Percentiles rank a stretch among this genome's conserved stretches.
Evolutionary conservation across 768 basidiomycete genomes (phyloP).

Genomic region (Mrakia gelida): DNA sequence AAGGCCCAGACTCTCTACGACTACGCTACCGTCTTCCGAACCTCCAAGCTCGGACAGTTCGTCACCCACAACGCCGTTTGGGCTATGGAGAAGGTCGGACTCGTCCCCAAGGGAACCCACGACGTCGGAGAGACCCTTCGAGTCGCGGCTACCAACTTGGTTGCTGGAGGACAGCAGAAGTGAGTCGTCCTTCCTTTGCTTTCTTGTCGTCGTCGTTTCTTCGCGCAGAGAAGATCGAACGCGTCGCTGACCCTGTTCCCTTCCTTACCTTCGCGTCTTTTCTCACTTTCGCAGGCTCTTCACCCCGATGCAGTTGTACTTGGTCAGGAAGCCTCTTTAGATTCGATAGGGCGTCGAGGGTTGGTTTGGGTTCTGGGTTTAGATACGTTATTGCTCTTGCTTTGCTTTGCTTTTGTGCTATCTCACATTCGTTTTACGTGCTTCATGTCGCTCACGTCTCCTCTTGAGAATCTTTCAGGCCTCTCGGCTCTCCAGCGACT

Average conservation of each 20-base stretch:
- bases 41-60: slow-evolving; percentile 77
- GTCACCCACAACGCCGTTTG: slow-evolving; percentile 77
- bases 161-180: slow-evolving; percentile 80
- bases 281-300: slow-evolving; percentile 17
- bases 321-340: slow-evolving; percentile 31
- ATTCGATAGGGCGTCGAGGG: neutral
- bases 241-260: neutral
- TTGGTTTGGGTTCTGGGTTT: neutral
- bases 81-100: slow-evolving; percentile 66
- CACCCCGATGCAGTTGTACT: slow-evolving; percentile 20
- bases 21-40: slow-evolving; percentile 57
- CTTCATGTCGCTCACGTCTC: neutral
- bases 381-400: neutral
- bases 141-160: slow-evolving; percentile 70
- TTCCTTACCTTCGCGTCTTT: neutral
- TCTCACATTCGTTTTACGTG: neutral
- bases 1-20: slow-evolving; percentile 96
- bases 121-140: slow-evolving; percentile 85
- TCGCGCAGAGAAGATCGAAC: neutral
- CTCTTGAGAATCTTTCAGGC: neutral
- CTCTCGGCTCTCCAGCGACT: neutral
- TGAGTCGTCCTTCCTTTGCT: slow-evolving; percentile 34
- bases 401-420: too few species aligned
- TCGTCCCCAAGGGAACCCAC: slow-evolving; percentile 88
- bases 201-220: too few species aligned